These are phyloP conservation scores for Sphaerulina populicola DNA, from an alignment of 2,329 filamentous ascomycete genomes.

Conservation along the genomic window DNA sequence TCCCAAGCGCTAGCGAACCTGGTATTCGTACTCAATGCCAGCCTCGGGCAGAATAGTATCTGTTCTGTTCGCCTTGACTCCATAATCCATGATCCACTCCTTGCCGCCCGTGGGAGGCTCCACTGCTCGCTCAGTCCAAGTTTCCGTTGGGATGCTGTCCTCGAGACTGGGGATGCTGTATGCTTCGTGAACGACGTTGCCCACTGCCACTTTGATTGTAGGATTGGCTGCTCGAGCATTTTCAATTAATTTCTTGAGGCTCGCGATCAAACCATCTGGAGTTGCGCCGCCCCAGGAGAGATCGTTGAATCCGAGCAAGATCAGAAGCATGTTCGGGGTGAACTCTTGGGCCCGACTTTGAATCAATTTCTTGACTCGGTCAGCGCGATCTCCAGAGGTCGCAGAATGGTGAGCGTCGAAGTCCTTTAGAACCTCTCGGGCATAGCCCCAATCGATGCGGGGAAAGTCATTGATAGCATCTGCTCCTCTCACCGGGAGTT, in stretches of 20 bases:
- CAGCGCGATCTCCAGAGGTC: conserved; percentile 29
- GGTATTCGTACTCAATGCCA: conserved; percentile 12
- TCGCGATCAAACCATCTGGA: conserved; percentile 18
- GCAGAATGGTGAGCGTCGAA: conserved; percentile 23
- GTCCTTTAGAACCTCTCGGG: conserved; percentile 22
- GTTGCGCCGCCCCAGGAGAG: conserved; percentile 22
- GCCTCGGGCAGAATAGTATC: conserved; percentile 6
- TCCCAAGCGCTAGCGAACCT: conserved; percentile 9
- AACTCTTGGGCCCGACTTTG: conserved; percentile 25
- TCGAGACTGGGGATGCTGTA: neutral
- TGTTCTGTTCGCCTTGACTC: neutral
- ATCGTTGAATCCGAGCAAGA: conserved; percentile 25
- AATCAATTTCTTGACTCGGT: conserved; percentile 29
- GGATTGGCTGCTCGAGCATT: conserved; percentile 29
- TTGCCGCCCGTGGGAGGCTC: neutral
- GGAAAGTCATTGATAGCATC: conserved; percentile 2
- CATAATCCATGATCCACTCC: conserved; percentile 1
- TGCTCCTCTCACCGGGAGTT: neutral
- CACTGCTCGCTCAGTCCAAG: conserved; percentile 3
- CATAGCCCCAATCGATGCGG: conserved; percentile 30
- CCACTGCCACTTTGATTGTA: conserved; percentile 17
- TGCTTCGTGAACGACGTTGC: conserved; percentile 16
- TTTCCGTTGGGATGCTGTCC: neutral
- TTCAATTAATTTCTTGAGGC: conserved; percentile 28
- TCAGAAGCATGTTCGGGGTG: conserved; percentile 29